Conservation (phyloP, 179 eudicot species). For the Camellia oleifera region DNA sequence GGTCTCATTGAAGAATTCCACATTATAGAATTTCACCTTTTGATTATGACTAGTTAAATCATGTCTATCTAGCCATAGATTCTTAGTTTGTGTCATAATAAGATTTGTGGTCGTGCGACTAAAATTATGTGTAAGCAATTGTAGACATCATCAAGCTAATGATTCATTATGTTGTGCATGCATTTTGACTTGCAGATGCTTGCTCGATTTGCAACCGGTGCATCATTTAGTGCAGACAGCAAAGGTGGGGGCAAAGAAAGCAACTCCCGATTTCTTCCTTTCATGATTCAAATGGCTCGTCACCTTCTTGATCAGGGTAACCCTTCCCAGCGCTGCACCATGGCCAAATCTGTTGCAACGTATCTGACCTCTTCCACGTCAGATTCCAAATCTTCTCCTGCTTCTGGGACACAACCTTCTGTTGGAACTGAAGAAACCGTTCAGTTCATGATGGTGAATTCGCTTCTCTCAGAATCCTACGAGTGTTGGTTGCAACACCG, state of each 20-base stretch:
- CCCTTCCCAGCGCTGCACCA: conserved; percentile 68
- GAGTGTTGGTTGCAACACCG: conserved; percentile 94
- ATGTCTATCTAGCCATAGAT: background rate
- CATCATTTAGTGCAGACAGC: conserved; percentile 78
- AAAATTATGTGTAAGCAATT: background rate
- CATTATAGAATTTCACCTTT: background rate
- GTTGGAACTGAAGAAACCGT: conserved; percentile 84
- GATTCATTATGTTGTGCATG: background rate
- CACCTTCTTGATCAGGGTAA: conserved; percentile 79
- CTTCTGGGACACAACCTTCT: conserved; percentile 46
- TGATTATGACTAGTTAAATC: background rate
- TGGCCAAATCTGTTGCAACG: conserved; percentile 62
- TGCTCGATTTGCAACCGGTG: conserved; percentile 97
- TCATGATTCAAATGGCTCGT: conserved; percentile 95
- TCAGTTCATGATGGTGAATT: conserved; percentile 97
- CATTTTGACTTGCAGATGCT: conserved; percentile 64
- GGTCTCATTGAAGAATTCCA: background rate
- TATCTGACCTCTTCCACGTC: conserved; percentile 57
- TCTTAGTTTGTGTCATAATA: background rate
- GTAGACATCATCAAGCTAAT: background rate
- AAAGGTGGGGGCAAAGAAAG: conserved; percentile 99
- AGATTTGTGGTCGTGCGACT: background rate
- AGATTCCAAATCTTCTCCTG: conserved; percentile 45
- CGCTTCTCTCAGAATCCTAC: conserved; percentile 85
- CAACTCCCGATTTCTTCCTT: conserved; percentile 87